These are phyloP conservation scores for Ustilago sp. DNA, from an alignment of 1,284 basidiomycete genomes.

Conservation along the genomic window DNA sequence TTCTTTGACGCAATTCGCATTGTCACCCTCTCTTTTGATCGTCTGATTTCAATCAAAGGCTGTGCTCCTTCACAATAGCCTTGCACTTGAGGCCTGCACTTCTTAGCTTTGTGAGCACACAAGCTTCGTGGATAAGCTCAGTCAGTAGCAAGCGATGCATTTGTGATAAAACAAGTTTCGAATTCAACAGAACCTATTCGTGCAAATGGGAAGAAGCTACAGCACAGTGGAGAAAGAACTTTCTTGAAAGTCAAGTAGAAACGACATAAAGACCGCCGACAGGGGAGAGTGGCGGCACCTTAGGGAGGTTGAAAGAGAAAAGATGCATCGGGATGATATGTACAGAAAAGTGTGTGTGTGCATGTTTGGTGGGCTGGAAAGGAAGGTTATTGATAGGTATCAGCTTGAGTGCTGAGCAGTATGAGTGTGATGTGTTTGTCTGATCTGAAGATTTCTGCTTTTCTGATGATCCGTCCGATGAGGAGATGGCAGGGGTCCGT, in stretches of 20 bases:
- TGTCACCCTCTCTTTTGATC: too few species aligned
- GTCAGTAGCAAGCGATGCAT: too few species aligned
- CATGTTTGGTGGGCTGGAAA: neutral
- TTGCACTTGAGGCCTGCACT: too few species aligned
- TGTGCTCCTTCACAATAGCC: too few species aligned
- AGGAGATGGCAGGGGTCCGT: neutral
- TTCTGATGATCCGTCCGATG: constrained; percentile 15
- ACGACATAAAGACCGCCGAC: neutral
- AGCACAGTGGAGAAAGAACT: constrained; percentile 19
- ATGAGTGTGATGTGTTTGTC: neutral
- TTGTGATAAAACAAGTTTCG: constrained; percentile 21
- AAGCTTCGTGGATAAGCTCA: too few species aligned
- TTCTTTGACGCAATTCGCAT: neutral
- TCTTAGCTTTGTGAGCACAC: too few species aligned
- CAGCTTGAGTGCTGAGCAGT: constrained; percentile 9
- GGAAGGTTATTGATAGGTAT: neutral
- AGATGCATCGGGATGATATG: constrained; percentile 32
- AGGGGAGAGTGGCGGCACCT: constrained; percentile 6
- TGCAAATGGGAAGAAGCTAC: constrained; percentile 46
- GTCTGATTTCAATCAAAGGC: neutral
- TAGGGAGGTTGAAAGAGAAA: constrained; percentile 3
- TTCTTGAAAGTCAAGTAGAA: constrained; percentile 13
- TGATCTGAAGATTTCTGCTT: constrained; percentile 8
- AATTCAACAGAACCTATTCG: constrained; percentile 16
- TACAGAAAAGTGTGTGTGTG: constrained; percentile 14